Percentiles rank a stretch among this genome's conserved stretches.
These are phyloP conservation scores for Austroboletus novae-zelandiae DNA, from an alignment of 1,284 basidiomycete genomes.

Conservation along the genomic window DNA sequence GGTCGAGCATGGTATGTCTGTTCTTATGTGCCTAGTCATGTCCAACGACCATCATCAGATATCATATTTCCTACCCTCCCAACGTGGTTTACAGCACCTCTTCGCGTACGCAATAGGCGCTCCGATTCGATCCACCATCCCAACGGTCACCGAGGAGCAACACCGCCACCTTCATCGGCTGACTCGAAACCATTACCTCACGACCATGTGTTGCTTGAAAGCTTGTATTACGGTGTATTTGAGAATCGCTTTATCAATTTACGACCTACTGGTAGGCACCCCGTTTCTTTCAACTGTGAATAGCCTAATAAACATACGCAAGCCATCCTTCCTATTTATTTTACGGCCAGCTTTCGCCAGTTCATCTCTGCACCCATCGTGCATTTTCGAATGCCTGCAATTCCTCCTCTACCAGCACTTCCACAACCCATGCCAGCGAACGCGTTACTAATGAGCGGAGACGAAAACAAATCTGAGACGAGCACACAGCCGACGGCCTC, in stretches of 20 bases:
- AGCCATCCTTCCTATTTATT: conserved; percentile 69
- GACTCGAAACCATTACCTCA: conserved; percentile 38
- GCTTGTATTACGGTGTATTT: conserved; percentile 60
- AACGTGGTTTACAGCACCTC: conserved; percentile 63
- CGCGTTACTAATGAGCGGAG: conserved; percentile 18
- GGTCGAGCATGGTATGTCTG: conserved; percentile 60
- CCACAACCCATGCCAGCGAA: conserved; percentile 44
- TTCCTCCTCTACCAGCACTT: conserved; percentile 61
- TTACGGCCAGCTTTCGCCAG: conserved; percentile 69
- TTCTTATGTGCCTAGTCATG: not conserved
- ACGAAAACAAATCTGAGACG: conserved; percentile 24
- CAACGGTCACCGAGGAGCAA: conserved; percentile 37
- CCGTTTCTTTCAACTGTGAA: not conserved
- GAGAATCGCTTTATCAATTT: conserved; percentile 66
- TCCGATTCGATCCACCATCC: conserved; percentile 48
- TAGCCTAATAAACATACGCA: conserved; percentile 10
- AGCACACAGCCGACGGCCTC: conserved; percentile 8
- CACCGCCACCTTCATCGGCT: conserved; percentile 33
- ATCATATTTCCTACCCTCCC: conserved; percentile 62
- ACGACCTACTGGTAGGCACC: conserved; percentile 48
- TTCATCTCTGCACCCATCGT: conserved; percentile 60
- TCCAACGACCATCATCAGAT: conserved; percentile 37
- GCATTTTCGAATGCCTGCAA: conserved; percentile 67
- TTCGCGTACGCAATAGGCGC: conserved; percentile 46
- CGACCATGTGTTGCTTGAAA: conserved; percentile 63